Base-by-base conservation (phyloP, 345 rosid species). In the Hypericum androsaemum region DNA sequence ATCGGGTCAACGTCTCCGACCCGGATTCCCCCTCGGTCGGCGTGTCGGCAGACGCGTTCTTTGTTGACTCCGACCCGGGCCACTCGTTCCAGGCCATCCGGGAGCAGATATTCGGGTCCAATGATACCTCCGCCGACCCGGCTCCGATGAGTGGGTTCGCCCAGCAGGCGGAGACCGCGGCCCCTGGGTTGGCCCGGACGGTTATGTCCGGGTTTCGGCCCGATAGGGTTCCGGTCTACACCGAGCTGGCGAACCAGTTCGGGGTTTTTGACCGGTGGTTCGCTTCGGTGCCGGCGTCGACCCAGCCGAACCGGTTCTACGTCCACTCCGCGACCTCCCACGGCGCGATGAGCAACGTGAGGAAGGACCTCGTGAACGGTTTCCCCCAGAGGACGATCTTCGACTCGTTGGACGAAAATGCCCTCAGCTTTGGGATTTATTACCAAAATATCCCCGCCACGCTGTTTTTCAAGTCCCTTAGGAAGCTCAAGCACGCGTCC, bases 301-400 rank as follows among this genome's bases (percentile, higher is more conserved):
- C 99, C 40, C 99, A 94, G 53, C 99, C 99, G 36, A 94, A 94
- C 77, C 87, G 99, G 45, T 82, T 94, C 74, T 94, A 83, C 57
- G 90, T 86, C 50, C 99, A 94, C 62, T 94, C 97, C 7, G 99
- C 97, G 55, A 94, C 99, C 49, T 94, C 99, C 6, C 96, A 88
- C 62, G 99, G 97, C 0, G 88, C 88, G 28, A 62, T 59, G 37
- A 85, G 97, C 71, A 94, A 94, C 66, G 97, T 86, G 0, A 75
- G 78, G 60, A 88, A 80, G 62, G 97, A 94, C 69, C 82, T 94
- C 1, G 49, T 94, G 53, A 76, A 71, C 52, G 99, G 99, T 0
- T 94, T 88, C 69, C 99, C 97, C 10, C 97, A 94, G 17, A 80
- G 77, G 40, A 94, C 97, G 3, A 88, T 94, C 45, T 94, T 94